Conservation (phyloP, 768 basidiomycete genomes). For the Tricholoma furcatifolium region DNA sequence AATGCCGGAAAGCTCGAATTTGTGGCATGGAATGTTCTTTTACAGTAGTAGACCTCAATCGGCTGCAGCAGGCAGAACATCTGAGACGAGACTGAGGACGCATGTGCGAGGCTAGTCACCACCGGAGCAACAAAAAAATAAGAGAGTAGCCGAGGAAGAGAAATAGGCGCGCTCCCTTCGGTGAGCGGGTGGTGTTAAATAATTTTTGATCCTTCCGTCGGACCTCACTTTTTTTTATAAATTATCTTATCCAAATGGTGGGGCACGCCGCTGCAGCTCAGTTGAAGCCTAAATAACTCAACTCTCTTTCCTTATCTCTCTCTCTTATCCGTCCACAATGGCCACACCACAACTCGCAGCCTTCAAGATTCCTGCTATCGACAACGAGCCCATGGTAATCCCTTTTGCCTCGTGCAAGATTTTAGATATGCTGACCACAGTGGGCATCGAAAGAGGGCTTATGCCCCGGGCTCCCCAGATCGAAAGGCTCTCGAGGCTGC, state of each 20-base stretch:
- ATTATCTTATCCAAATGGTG: conserved; percentile 7
- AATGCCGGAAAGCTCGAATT: too few relatives aligned
- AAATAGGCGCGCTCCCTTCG: too few relatives aligned
- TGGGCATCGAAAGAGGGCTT: conserved; percentile 53
- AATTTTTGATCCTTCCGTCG: conserved; percentile 1
- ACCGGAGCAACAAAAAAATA: too few relatives aligned
- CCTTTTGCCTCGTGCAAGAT: background rate
- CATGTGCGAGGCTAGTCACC: too few relatives aligned
- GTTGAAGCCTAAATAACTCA: conserved; percentile 10
- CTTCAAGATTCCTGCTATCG: conserved; percentile 81
- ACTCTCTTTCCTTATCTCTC: conserved; percentile 4
- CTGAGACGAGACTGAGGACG: too few relatives aligned
- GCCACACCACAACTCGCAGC: conserved; percentile 73
- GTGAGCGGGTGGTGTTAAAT: too few relatives aligned
- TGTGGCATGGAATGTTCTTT: too few relatives aligned
- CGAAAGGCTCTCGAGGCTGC: conserved; percentile 71
- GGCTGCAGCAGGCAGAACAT: too few relatives aligned
- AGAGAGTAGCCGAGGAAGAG: too few relatives aligned
- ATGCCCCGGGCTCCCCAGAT: conserved; percentile 78
- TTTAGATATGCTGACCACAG: background rate
- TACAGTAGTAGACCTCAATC: too few relatives aligned
- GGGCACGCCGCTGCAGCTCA: background rate
- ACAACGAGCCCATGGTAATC: conserved; percentile 93
- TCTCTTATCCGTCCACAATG: conserved; percentile 40
- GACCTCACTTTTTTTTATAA: too few relatives aligned